Percentiles rank a stretch among this genome's conserved stretches.
phyloP scores from a whole-genome alignment of 805 yeast genomes.

The Candida wancherniae region DNA sequence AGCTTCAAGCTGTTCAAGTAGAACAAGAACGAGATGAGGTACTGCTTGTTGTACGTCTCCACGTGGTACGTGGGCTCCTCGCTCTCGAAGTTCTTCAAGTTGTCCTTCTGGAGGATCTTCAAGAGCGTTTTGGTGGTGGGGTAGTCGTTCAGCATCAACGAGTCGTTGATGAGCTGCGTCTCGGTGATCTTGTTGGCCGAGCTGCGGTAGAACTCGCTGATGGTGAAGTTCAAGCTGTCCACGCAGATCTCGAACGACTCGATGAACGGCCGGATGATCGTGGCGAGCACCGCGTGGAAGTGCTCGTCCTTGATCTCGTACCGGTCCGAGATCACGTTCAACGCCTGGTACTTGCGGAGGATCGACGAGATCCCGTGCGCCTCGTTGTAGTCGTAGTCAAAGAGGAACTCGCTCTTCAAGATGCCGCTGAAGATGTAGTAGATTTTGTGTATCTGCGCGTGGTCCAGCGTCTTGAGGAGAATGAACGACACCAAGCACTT shows the following conservation, averaged over 20 bases:
- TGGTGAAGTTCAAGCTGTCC: constrained; percentile 14
- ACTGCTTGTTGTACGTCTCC: constrained; percentile 40
- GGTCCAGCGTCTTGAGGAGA: constrained; percentile 12
- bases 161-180: constrained; percentile 22
- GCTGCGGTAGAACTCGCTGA: constrained; percentile 9
- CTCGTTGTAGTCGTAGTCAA: constrained; percentile 35
- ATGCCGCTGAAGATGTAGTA: constrained; percentile 34
- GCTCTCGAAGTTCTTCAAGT: constrained; percentile 12
- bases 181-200: constrained; percentile 14
- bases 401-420: constrained; percentile 39
- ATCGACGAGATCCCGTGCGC: constrained; percentile 26
- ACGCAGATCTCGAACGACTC: constrained; percentile 30
- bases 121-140: constrained; percentile 16
- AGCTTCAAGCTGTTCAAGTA: constrained; percentile 33
- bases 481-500: constrained; percentile 53
- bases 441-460: constrained; percentile 21
- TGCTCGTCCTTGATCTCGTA: constrained; percentile 20
- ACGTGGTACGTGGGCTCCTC: constrained; percentile 17
- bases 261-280: constrained; percentile 31
- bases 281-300: constrained; percentile 23
- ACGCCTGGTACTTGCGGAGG: constrained; percentile 16
- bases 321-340: constrained; percentile 15
- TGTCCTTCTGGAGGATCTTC: constrained; percentile 14
- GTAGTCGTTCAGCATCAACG: constrained; percentile 19
- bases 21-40: constrained; percentile 35